These are phyloP conservation scores for Rhizopogon vulgaris DNA, from an alignment of 768 basidiomycete species.

Conservation along the genomic window DNA sequence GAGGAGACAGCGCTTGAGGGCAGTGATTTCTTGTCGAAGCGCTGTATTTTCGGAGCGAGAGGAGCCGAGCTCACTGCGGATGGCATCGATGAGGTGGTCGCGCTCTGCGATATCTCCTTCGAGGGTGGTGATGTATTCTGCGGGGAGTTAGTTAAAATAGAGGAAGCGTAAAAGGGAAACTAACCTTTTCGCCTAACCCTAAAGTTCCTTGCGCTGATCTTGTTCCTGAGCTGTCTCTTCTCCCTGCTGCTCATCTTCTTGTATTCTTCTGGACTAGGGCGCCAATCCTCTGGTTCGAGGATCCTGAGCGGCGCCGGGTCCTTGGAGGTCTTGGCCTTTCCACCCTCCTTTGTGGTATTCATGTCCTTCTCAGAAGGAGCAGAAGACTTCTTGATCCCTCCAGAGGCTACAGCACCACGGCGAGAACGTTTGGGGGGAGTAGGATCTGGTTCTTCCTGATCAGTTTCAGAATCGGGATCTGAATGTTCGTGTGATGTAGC, in stretches of 20 bases:
- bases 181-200: conserved; percentile 88
- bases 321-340: conserved; percentile 18
- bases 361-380: conserved; percentile 27
- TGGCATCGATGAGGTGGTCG: conserved; percentile 83
- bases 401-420: conserved; percentile 65
- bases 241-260: conserved; percentile 94
- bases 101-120: conserved; percentile 92
- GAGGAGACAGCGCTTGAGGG: conserved; percentile 70
- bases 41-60: conserved; percentile 79
- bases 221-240: conserved; percentile 93
- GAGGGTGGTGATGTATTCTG: conserved; percentile 92
- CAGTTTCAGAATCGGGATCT: conserved; percentile 29
- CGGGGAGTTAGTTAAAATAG: not conserved
- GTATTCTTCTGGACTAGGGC: conserved; percentile 88
- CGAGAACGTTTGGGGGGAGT: conserved; percentile 41
- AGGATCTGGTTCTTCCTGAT: conserved; percentile 25
- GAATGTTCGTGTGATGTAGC: conserved; percentile 37
- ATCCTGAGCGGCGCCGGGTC: conserved; percentile 21
- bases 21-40: conserved; percentile 67
- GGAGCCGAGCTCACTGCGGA: conserved; percentile 76
- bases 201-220: conserved; percentile 94
- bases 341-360: not conserved
- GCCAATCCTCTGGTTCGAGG: conserved; percentile 63
- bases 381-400: conserved; percentile 64
- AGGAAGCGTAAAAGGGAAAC: conserved; percentile 2